Percentiles rank a stretch among this genome's conserved stretches.
These are phyloP conservation scores for Orbilia oligospora DNA, from an alignment of 2,329 filamentous ascomycete species.

Conservation along the genomic window DNA sequence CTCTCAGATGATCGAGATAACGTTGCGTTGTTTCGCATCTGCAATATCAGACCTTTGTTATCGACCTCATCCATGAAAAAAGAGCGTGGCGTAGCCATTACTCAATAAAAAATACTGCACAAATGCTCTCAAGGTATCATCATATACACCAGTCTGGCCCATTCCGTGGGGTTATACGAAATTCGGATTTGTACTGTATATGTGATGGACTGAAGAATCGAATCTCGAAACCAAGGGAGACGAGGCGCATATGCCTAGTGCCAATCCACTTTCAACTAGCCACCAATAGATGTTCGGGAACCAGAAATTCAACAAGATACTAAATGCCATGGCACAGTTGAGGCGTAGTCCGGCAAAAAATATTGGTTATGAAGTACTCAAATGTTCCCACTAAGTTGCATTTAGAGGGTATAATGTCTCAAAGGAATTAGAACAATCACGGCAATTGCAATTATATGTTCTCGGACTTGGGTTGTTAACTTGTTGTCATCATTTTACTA, in stretches of 20 bases:
- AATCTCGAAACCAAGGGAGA: slow-evolving; percentile 22
- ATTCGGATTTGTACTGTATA: background rate
- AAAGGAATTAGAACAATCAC: slow-evolving; percentile 41
- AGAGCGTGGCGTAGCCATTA: slow-evolving; percentile 8
- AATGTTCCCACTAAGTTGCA: slow-evolving; percentile 14
- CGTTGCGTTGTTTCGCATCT: slow-evolving; percentile 14
- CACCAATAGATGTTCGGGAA: slow-evolving; percentile 41
- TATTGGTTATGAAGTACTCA: slow-evolving; percentile 38
- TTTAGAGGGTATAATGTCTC: slow-evolving; percentile 31
- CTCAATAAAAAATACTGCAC: slow-evolving; percentile 4
- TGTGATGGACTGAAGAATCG: background rate
- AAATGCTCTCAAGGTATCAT: background rate
- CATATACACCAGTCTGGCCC: background rate
- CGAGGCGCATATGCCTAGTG: slow-evolving; percentile 37
- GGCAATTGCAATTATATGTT: slow-evolving; percentile 13
- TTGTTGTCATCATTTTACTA: slow-evolving; percentile 8
- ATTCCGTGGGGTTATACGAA: slow-evolving; percentile 7
- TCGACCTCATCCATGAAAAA: slow-evolving; percentile 13
- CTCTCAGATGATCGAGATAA: slow-evolving; percentile 9
- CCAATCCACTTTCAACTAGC: slow-evolving; percentile 47
- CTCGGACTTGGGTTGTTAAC: too few relatives aligned
- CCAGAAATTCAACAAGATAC: slow-evolving; percentile 22
- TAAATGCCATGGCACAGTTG: slow-evolving; percentile 21
- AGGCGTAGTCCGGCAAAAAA: slow-evolving; percentile 32
- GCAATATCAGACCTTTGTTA: slow-evolving; percentile 24